Evolutionary conservation across 1,284 basidiomycete species (phyloP), one percentile per base, ranked within the genome.

Genomic region (Marasmius fiardii): DNA sequence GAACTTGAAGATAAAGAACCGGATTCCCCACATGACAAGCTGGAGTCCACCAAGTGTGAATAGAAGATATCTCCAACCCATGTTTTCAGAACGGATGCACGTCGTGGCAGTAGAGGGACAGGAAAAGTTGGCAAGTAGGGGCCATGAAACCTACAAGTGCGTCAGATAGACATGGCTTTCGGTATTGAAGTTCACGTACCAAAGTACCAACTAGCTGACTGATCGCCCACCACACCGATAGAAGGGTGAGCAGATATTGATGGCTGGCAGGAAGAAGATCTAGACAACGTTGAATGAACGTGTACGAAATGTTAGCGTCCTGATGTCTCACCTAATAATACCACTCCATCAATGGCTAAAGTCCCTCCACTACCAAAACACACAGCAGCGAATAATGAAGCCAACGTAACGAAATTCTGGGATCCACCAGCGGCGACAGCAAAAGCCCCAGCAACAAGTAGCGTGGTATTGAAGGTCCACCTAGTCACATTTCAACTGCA

Each of bases 31-130:
- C 43, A 88, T 73, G 31, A 84, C 50, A 56, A 90, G 70, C 69
- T 82, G 87, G 43, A 88, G 66, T 2, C 80, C 83, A 12, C 84
- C 84, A 68, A 86, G 79, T 20, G 77, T 71, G 66, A 79, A 85
- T 12, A 87, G 71, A 62, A 83, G 83, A 66, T 88, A 89, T 11
- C 90, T 75, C 90, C 90, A 92, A 23, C 89, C 90, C 71, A 78
- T 70, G 58, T 86, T 85, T n/a, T 74, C 71, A 2, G 66, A 65
- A 12, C 67, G 71, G 0, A 70, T 63, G 57, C 81, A 82, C 1
- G 72, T 68, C 24, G 74, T 57, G 37, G 70, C 67, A 7, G 71
- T 67, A 14, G 70, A 64, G 0, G 71, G 62, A 59, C 85, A 87
- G 3, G 85, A 86, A 63, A 77, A 85, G 61, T 85, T 78, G 21